Evolutionary conservation across 768 basidiomycete species (phyloP), one percentile per base, ranked within the genome.

Genomic region (Leccinellum rugosiceps): DNA sequence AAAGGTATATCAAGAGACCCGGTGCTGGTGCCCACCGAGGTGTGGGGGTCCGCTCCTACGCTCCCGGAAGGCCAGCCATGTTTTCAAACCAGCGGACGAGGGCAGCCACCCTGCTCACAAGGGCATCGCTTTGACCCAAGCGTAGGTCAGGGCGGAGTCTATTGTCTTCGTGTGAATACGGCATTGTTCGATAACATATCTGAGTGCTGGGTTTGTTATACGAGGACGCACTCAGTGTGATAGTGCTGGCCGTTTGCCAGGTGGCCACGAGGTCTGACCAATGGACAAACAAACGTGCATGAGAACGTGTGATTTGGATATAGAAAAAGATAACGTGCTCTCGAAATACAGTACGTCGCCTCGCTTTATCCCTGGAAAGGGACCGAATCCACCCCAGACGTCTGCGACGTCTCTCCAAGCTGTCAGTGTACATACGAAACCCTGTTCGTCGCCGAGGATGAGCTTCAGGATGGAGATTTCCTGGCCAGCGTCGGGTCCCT

Each of bases 351-450:
- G 74, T 15, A 92, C 75, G 66, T 92, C 91, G 1, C 91, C 91
- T 49, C 87, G 77, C 65, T 85, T 88, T 2, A 83, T 70, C 17
- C 72, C 79, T 11, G 74, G 68, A 3, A 69, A 70, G 7, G 75
- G 70, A 10, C 76, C 74, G 35, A 70, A 57, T 23, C 77, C 77
- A 28, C 86, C 87, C 90, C 90, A 92, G 0, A 71, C 69, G 45
- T 91, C 86, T 11, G 91, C 91, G 4, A 81, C 74, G 47, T 91
- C 86, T 54, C 90, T 76, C 91, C 91, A 93, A 13, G 86, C 90
- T 4, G 87, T 87, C 17, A 92, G 68, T 71, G 86, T 90, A 64
- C 83, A 83, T 7, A 92, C 78, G 1, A 72, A 77, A 1, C 86
- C 86, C 28, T 81, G 81, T 53, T 90, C 88, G 63, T 92, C 88